Percentiles rank a stretch among this genome's conserved stretches.
These are phyloP conservation scores for Scleroderma bovista DNA, from an alignment of 768 basidiomycete species.

Conservation along the genomic window DNA sequence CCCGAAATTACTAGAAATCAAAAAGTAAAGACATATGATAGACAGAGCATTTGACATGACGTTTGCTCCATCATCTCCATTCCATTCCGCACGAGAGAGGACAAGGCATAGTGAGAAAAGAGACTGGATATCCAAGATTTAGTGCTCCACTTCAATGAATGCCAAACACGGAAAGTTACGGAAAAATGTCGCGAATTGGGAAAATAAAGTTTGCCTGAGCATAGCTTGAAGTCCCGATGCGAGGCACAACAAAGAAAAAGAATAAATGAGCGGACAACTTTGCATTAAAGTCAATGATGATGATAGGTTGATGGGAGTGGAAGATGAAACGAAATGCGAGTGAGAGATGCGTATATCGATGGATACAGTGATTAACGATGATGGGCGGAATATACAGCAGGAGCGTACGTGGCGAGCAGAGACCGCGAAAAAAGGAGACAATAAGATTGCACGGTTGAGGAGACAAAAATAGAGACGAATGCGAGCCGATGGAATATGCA, in stretches of 20 bases:
- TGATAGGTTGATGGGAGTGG: background rate
- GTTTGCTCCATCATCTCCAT: background rate
- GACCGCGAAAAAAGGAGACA: background rate
- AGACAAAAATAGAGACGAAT: background rate
- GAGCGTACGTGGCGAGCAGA: conserved; percentile 5
- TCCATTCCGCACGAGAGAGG: background rate
- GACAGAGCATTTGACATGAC: background rate
- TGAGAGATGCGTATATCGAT: conserved; percentile 21
- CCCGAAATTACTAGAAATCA: background rate
- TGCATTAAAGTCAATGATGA: too few species aligned
- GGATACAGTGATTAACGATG: conserved; percentile 25
- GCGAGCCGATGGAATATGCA: background rate
- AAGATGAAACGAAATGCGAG: background rate
- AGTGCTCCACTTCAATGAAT: background rate
- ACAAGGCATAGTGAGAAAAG: background rate
- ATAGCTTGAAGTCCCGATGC: background rate
- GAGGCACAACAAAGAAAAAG: background rate
- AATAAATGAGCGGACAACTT: too few species aligned
- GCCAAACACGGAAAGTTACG: background rate
- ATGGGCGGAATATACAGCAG: conserved; percentile 26
- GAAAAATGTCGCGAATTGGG: background rate
- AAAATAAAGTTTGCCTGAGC: background rate
- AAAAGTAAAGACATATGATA: background rate
- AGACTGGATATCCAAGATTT: background rate
- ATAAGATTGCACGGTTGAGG: background rate